A percentile compares a stretch with the other conserved stretches of the same genome.
phyloP scores from a whole-genome alignment of 2,329 filamentous ascomycete species.

The Penicillium palitans region DNA sequence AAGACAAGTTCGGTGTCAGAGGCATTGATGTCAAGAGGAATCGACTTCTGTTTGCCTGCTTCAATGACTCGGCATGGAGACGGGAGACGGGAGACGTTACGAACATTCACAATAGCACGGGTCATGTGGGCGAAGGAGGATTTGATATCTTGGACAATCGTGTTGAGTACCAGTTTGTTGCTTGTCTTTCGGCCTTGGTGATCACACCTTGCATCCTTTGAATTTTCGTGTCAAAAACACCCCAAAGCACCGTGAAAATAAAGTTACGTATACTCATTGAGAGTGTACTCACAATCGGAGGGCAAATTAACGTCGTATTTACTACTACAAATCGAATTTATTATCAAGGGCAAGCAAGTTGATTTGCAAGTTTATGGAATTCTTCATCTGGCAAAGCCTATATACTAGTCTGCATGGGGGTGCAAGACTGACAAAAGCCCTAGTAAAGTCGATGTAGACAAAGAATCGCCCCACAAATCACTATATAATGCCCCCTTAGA shows the following conservation, averaged over 20 bases:
- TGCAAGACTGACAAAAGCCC: not conserved
- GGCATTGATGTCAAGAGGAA: too few relatives aligned
- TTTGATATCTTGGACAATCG: too few relatives aligned
- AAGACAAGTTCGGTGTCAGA: not conserved
- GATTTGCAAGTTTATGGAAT: not conserved
- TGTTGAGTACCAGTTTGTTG: too few relatives aligned
- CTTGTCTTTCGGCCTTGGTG: not conserved
- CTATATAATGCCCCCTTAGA: not conserved
- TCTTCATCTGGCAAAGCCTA: not conserved
- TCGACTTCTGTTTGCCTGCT: too few relatives aligned
- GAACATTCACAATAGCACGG: too few relatives aligned
- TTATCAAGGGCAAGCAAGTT: not conserved
- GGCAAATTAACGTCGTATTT: too few relatives aligned
- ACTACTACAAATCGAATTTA: too few relatives aligned
- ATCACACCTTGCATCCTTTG: not conserved
- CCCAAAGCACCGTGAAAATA: not conserved
- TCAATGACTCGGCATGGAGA: too few relatives aligned
- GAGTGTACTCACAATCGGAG: not conserved
- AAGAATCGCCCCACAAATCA: not conserved
- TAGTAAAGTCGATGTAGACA: not conserved
- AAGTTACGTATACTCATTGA: not conserved
- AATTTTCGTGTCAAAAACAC: not conserved
- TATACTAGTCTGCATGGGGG: not conserved
- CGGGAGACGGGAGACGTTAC: too few relatives aligned
- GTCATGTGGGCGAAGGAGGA: too few relatives aligned